Conservation (phyloP, 2,329 filamentous ascomycete genomes). For the Aspergillus aculeatinus region DNA sequence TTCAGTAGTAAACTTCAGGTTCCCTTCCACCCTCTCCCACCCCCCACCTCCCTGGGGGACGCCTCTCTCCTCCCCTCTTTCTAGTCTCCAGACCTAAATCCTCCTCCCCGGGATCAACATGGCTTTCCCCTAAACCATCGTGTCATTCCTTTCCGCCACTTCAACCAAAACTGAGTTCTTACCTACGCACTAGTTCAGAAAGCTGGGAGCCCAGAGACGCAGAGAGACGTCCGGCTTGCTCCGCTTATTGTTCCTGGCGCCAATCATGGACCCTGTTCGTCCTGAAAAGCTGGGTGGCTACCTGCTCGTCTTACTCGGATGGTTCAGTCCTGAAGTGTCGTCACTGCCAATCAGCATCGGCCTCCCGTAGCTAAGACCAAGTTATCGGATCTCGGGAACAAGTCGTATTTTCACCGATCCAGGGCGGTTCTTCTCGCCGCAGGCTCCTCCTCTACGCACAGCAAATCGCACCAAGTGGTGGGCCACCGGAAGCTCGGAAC, state of each 20-base stretch:
- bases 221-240: not conserved
- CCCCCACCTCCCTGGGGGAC: not conserved
- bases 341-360: constrained; percentile 7
- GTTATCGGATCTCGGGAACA: constrained; percentile 11
- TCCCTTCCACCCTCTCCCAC: not conserved
- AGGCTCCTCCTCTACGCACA: not conserved
- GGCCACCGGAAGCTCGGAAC: constrained; percentile 1
- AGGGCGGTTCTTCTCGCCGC: constrained; percentile 3
- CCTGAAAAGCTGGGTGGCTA: not conserved
- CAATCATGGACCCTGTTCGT: constrained; percentile 8
- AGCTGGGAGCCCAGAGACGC: not conserved
- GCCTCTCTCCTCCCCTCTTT: not conserved
- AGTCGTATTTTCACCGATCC: constrained; percentile 2
- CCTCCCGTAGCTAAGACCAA: constrained; percentile 7
- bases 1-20: not conserved
- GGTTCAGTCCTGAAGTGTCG: not conserved
- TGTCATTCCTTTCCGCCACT: not conserved
- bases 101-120: not conserved
- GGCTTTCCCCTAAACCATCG: not conserved
- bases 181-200: not conserved
- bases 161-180: not conserved
- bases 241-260: constrained; percentile 10
- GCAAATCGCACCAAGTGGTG: not conserved
- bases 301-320: not conserved
- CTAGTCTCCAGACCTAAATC: not conserved